phyloP scores from a whole-genome alignment of 2,329 filamentous ascomycete species.

The Bertia moriformis region DNA sequence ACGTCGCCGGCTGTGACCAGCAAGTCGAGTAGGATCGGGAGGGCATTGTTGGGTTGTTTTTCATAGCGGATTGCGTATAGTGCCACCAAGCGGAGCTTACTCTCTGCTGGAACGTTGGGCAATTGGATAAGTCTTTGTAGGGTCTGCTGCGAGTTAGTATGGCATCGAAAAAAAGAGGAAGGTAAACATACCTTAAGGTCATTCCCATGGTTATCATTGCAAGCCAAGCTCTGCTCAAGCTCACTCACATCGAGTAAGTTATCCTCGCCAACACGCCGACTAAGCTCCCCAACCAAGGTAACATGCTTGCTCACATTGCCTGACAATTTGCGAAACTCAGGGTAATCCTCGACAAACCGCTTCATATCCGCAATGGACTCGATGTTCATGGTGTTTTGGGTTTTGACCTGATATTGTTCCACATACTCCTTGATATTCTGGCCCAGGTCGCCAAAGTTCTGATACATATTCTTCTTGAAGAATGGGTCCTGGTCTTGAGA shows the following conservation, averaged over 20 bases:
- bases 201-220: slow-evolving; percentile 82
- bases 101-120: slow-evolving; percentile 60
- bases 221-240: slow-evolving; percentile 88
- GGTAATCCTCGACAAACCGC: slow-evolving; percentile 95
- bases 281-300: slow-evolving; percentile 84
- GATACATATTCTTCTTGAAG: slow-evolving; percentile 98
- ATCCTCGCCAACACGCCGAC: slow-evolving; percentile 71
- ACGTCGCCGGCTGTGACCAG: slow-evolving; percentile 74
- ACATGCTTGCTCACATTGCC: slow-evolving; percentile 98
- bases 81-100: slow-evolving; percentile 78
- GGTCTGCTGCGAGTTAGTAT: slow-evolving; percentile 8
- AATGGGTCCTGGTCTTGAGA: slow-evolving; percentile 97
- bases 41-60: slow-evolving; percentile 68
- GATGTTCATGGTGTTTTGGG: slow-evolving; percentile 89
- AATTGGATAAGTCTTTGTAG: slow-evolving; percentile 77
- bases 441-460: slow-evolving; percentile 90
- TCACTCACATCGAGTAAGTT: slow-evolving; percentile 91
- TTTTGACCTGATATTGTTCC: slow-evolving; percentile 93
- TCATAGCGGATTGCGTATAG: slow-evolving; percentile 91
- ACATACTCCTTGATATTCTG: slow-evolving; percentile 98
- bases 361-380: slow-evolving; percentile 99
- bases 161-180: not conserved
- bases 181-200: slow-evolving; percentile 65
- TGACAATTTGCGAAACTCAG: slow-evolving; percentile 90
- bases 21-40: slow-evolving; percentile 75